phyloP scores from a whole-genome alignment of 1,139 yeast species.

The Fermentozyma sake region DNA sequence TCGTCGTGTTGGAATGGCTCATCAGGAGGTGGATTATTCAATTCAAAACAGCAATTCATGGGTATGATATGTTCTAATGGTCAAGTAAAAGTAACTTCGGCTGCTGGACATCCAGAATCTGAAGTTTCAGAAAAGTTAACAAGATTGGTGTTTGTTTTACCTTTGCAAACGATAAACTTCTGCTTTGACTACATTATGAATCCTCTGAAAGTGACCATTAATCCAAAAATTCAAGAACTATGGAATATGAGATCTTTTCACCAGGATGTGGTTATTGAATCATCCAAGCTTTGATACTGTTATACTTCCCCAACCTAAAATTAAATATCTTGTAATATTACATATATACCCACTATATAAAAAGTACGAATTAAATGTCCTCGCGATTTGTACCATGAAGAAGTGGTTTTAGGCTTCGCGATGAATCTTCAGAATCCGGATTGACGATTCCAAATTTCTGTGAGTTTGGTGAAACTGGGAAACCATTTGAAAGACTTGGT shows the following conservation, averaged over 20 bases:
- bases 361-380: neutral
- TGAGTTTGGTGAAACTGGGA: too few species aligned
- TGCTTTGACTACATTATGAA: constrained; percentile 6
- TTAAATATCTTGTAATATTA: too few species aligned
- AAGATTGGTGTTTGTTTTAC: constrained; percentile 11
- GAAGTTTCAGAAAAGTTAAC: constrained; percentile 10
- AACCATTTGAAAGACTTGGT: too few species aligned
- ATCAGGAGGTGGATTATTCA: constrained; percentile 62
- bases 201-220: constrained; percentile 2
- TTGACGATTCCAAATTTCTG: too few species aligned
- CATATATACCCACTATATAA: neutral
- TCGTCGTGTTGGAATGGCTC: constrained; percentile 77
- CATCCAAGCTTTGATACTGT: constrained; percentile 9
- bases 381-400: constrained; percentile 1
- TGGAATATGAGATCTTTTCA: constrained; percentile 13
- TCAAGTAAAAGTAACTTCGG: constrained; percentile 23
- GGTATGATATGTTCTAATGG: constrained; percentile 68
- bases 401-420: constrained; percentile 2
- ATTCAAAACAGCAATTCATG: constrained; percentile 29
- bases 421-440: too few species aligned
- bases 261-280: constrained; percentile 9
- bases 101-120: constrained; percentile 2
- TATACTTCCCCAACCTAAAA: too few species aligned
- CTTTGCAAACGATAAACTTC: constrained; percentile 10
- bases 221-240: constrained; percentile 8